Evolutionary conservation across 1,284 basidiomycete genomes (phyloP).

Genomic region (Meira miltonrushii): DNA sequence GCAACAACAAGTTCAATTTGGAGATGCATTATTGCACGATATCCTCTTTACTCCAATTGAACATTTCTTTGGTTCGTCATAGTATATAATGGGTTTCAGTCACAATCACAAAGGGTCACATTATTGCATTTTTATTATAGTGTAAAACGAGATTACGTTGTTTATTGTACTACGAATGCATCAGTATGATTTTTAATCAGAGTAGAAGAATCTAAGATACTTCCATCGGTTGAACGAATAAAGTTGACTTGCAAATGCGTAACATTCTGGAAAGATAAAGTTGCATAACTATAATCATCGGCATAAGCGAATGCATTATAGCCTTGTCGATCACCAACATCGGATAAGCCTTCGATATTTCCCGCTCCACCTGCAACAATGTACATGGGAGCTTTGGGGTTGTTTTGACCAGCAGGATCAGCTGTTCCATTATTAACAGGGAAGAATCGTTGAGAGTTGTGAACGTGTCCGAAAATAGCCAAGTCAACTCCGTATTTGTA

Average conservation of each 20-base stretch:
- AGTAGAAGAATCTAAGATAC: neutral
- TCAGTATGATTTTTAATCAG: slow-evolving; percentile 6
- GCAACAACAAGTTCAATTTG: neutral
- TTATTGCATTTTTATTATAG: too few species aligned
- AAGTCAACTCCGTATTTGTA: slow-evolving; percentile 51
- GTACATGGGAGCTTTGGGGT: slow-evolving; percentile 46
- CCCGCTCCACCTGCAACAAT: slow-evolving; percentile 51
- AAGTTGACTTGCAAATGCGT: slow-evolving; percentile 25
- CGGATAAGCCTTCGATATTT: slow-evolving; percentile 40
- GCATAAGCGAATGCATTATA: slow-evolving; percentile 39
- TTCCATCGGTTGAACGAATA: slow-evolving; percentile 7
- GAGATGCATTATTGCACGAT: neutral
- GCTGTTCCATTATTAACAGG: slow-evolving; percentile 45
- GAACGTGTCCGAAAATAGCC: slow-evolving; percentile 51
- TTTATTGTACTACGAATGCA: slow-evolving; percentile 9
- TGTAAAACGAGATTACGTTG: too few species aligned
- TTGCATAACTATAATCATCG: slow-evolving; percentile 37
- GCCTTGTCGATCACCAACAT: slow-evolving; percentile 4
- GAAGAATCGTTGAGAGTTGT: slow-evolving; percentile 50
- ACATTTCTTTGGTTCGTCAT: neutral
- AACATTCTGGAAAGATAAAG: slow-evolving; percentile 45
- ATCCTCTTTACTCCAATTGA: neutral
- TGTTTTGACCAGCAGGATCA: slow-evolving; percentile 29
- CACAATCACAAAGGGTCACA: too few species aligned
- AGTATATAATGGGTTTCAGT: too few species aligned